Evolutionary conservation across 208 protist species (phyloP), one percentile per base, ranked within the genome.

Genomic region (Acanthamoeba lenticulata): DNA sequence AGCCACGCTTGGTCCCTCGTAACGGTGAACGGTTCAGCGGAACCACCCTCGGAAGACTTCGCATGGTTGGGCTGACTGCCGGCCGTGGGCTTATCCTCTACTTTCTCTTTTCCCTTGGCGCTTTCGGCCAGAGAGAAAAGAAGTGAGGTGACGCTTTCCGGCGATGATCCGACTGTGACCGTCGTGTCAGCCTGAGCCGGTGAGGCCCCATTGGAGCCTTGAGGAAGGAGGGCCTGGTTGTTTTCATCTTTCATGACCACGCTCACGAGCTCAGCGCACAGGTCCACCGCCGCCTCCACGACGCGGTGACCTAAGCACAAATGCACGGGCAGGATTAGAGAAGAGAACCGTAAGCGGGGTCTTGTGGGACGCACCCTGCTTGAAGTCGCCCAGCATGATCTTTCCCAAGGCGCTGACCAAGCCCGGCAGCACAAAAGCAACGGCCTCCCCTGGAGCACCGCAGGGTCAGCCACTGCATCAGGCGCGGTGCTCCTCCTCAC

Each of bases 311-410:
- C 83, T 90, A 29, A 42, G 24, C 4, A 52, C 36, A 4, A 19
- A 15, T 6, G 38, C n/a, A 7, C 32, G 0, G 15, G 62, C 9
- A 11, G 15, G 19, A 6, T 69, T 34, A 69, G 60, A 69, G 60
- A 7, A 7, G 4, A n/a, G n/a, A n/a, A n/a, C n/a, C n/a, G n/a
- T n/a, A 34, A 27, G 27, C n/a, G 57, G 5, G 15, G 21, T 34
- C 7, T 21, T n/a, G n/a, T n/a, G n/a, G n/a, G n/a, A 27, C 13
- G 0, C n/a, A 90, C 83, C 83, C 67, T 90, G 83, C n/a, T 90
- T 90, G 34, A 67, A 90, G 57, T 90, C 83, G 21, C 83, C 83
- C 34, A 90, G 52, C 47, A 90, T 90, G 47, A 90, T 29, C 57
- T 90, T 90, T 17, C 83, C 83, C 83, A 90, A 19, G 21, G 83